phyloP scores from a whole-genome alignment of 441 rosid genomes.

The Theobroma grandiflorum region DNA sequence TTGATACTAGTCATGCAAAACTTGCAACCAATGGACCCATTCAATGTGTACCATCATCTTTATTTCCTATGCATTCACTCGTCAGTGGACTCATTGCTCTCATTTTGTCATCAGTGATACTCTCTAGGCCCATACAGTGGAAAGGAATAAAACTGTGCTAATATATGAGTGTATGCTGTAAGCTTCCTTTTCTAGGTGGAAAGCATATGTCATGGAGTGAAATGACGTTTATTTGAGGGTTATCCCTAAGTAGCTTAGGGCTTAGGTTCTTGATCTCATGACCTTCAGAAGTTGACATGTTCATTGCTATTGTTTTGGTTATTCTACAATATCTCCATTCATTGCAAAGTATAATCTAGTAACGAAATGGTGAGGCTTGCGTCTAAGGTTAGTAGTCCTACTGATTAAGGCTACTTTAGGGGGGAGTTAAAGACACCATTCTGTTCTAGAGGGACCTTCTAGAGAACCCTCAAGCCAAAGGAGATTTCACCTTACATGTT shows the following conservation, averaged over 20 bases:
- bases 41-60: not conserved
- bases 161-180: not conserved
- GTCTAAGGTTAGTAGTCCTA: not conserved
- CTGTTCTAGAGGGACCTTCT: not conserved
- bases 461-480: not conserved
- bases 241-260: not conserved
- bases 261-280: not conserved
- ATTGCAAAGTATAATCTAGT: not conserved
- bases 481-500: not conserved
- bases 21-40: not conserved
- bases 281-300: not conserved
- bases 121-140: not conserved
- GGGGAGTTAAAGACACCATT: not conserved
- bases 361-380: not conserved
- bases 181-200: not conserved
- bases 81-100: not conserved
- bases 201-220: not conserved
- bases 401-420: not conserved
- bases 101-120: not conserved
- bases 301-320: not conserved
- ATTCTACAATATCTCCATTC: not conserved
- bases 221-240: not conserved
- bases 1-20: not conserved
- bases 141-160: not conserved
- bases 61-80: conserved; percentile 4